phyloP scores from a whole-genome alignment of 495 filamentous ascomycete genomes.

The Penicillium parvum region DNA sequence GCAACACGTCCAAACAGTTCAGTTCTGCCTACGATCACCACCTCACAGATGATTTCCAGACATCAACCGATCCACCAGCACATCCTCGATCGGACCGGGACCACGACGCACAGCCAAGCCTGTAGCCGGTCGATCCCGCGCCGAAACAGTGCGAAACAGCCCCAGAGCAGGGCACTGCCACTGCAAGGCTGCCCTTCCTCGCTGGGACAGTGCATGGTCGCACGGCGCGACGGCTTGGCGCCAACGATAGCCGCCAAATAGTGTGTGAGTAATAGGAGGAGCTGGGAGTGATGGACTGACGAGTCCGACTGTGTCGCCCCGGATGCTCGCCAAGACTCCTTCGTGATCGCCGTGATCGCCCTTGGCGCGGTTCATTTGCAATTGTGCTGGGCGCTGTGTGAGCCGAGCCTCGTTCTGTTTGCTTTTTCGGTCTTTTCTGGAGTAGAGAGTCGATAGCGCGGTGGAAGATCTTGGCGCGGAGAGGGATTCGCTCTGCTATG shows the following conservation, averaged over 20 bases:
- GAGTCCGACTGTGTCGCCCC: too few species aligned
- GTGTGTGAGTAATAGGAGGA: too few species aligned
- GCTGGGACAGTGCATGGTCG: constrained; percentile 1
- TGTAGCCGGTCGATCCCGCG: constrained; percentile 19
- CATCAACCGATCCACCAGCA: too few species aligned
- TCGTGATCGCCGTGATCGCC: constrained; percentile 28
- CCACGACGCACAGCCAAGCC: neutral
- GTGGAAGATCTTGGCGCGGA: neutral
- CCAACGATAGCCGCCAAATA: constrained; percentile 14
- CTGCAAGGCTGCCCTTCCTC: constrained; percentile 9
- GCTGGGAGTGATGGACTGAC: too few species aligned
- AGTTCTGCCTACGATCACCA: too few species aligned
- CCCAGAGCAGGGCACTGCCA: constrained; percentile 9
- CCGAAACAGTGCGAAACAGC: neutral
- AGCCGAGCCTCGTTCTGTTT: too few species aligned
- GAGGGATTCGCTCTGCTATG: too few species aligned
- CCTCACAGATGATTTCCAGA: too few species aligned
- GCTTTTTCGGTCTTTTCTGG: too few species aligned
- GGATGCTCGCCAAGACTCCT: too few species aligned
- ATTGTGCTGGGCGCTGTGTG: constrained; percentile 4
- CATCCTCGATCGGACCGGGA: constrained; percentile 1
- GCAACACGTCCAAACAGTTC: too few species aligned
- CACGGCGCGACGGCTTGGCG: constrained; percentile 21
- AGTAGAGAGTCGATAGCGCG: too few species aligned
- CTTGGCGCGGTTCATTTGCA: constrained; percentile 21